Evolutionary conservation across 257 asterid species (phyloP).

Genomic region (Mitragyna speciosa): DNA sequence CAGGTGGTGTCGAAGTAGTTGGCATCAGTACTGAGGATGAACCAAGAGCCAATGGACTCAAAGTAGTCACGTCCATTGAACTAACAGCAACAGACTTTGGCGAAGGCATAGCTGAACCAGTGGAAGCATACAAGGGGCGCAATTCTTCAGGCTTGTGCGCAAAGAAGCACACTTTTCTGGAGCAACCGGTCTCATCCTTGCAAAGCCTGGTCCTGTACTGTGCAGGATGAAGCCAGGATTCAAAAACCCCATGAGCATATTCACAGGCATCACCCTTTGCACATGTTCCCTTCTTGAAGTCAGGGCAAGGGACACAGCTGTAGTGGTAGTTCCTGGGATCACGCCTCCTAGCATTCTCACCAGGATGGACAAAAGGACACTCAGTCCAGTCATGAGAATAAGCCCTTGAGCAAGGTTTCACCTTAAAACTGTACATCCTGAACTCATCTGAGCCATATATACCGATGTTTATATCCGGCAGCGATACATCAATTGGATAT

Average conservation of each 20-base stretch:
- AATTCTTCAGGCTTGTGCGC: slow-evolving; percentile 80
- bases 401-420: slow-evolving; percentile 57
- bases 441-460: slow-evolving; percentile 50
- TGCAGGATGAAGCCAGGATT: slow-evolving; percentile 96
- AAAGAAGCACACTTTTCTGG: slow-evolving; percentile 82
- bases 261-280: slow-evolving; percentile 68
- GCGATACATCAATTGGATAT: slow-evolving; percentile 56
- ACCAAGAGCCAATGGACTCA: slow-evolving; percentile 58
- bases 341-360: slow-evolving; percentile 55
- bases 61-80: slow-evolving; percentile 42
- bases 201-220: slow-evolving; percentile 87
- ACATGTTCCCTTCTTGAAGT: slow-evolving; percentile 85
- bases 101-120: slow-evolving; percentile 86
- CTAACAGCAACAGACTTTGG: slow-evolving; percentile 50
- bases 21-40: slow-evolving; percentile 42
- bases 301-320: slow-evolving; percentile 86
- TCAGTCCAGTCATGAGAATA: slow-evolving; percentile 61
- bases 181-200: slow-evolving; percentile 81
- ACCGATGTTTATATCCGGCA: slow-evolving; percentile 49
- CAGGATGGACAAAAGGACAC: slow-evolving; percentile 55
- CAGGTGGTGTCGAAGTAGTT: slow-evolving; percentile 51
- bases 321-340: slow-evolving; percentile 66
- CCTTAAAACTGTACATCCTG: slow-evolving; percentile 56
- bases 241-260: slow-evolving; percentile 91
- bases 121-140: slow-evolving; percentile 74